Percentiles rank a stretch among this genome's conserved stretches.
Conservation (phyloP, 805 yeast genomes). For the Danielia reshetovae region DNA sequence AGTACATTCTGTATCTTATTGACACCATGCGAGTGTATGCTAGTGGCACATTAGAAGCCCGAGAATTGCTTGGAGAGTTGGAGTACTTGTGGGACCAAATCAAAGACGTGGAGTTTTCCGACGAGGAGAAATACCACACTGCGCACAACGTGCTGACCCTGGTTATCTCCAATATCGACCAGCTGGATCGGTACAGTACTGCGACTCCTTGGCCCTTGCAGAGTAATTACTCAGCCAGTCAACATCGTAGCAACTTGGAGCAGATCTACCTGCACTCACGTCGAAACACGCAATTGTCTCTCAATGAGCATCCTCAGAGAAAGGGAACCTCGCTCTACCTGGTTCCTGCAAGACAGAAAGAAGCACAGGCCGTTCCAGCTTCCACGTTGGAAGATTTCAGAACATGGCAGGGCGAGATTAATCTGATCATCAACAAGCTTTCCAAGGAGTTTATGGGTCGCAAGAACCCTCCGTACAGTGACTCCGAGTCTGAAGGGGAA, state of each 20-base stretch:
- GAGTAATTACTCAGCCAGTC: constrained; percentile 27
- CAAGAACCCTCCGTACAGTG: constrained; percentile 2
- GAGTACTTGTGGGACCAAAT: constrained; percentile 75
- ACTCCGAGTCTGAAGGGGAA: constrained; percentile 7
- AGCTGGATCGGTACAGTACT: constrained; percentile 34
- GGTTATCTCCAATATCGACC: constrained; percentile 15
- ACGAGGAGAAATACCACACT: constrained; percentile 20
- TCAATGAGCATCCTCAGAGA: constrained; percentile 26
- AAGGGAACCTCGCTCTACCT: constrained; percentile 3
- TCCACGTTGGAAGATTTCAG: constrained; percentile 37
- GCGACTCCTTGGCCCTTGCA: constrained; percentile 33
- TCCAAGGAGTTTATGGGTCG: constrained; percentile 31
- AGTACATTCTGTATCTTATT: constrained; percentile 63
- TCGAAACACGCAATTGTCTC: constrained; percentile 31
- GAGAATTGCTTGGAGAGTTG: constrained; percentile 62
- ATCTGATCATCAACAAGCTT: constrained; percentile 42
- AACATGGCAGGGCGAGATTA: constrained; percentile 53
- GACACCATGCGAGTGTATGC: constrained; percentile 72
- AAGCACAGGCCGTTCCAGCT: constrained; percentile 3
- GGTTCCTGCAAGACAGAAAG: constrained; percentile 2
- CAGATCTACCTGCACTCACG: constrained; percentile 43
- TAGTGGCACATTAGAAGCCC: constrained; percentile 60
- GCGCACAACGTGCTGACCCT: constrained; percentile 11
- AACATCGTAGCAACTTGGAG: constrained; percentile 33
- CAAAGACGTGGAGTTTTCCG: constrained; percentile 40